Evolutionary conservation across 75 land plant species (phyloP).

Genomic region (Azolla pinnata): DNA sequence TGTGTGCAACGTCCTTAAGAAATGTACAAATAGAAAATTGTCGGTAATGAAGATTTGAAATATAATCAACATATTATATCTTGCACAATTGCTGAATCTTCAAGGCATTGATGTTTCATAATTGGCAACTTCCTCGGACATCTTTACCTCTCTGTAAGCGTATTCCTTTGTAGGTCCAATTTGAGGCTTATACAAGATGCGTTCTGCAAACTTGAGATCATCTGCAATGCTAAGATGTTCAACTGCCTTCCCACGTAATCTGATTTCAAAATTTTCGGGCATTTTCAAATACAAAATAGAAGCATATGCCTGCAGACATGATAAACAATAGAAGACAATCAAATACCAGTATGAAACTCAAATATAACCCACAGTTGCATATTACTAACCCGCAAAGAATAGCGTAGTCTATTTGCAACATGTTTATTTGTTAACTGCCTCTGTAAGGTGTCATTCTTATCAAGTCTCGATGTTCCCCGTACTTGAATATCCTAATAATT

Average conservation of each 20-base stretch:
- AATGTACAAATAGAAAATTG: neutral
- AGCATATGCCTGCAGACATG: conserved; percentile 52
- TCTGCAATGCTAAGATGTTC: conserved; percentile 50
- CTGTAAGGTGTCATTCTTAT: neutral
- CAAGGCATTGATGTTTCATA: too few species aligned
- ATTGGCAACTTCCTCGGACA: too few species aligned
- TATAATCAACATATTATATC: too few species aligned
- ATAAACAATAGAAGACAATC: neutral
- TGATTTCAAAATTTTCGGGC: conserved; percentile 53
- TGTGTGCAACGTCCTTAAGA: conserved; percentile 1
- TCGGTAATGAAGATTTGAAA: too few species aligned
- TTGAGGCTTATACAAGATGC: conserved; percentile 73
- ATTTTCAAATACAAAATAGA: conserved; percentile 69
- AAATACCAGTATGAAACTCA: neutral
- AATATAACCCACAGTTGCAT: neutral
- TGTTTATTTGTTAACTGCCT: conserved; percentile 38
- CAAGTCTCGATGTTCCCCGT: conserved; percentile 22
- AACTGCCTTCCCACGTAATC: conserved; percentile 63
- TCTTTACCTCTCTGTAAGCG: conserved; percentile 19
- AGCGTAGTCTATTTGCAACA: conserved; percentile 39
- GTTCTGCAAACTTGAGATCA: conserved; percentile 66
- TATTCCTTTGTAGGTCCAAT: conserved; percentile 39
- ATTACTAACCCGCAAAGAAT: conserved; percentile 64
- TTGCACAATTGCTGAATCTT: too few species aligned
- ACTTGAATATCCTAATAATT: conserved; percentile 58